A percentile compares a stretch with the other conserved stretches of the same genome.
Conservation (phyloP, 495 filamentous ascomycete genomes). For the Penicillium psychrofluorescens region DNA sequence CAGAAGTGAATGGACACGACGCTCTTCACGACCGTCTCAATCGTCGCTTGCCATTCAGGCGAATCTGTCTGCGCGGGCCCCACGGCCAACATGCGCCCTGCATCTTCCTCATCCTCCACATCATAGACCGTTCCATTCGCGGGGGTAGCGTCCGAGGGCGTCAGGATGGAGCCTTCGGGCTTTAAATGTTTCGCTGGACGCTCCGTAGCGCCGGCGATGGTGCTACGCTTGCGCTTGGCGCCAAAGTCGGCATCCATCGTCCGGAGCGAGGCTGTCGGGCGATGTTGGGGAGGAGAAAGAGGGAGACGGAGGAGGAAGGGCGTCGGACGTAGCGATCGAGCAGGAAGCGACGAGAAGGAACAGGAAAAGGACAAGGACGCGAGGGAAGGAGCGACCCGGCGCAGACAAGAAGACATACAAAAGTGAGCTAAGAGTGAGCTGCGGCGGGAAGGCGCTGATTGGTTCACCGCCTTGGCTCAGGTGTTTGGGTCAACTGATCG, state of each 20-base stretch:
- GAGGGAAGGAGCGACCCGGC: too few species aligned
- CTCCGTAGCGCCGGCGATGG: constrained; percentile 39
- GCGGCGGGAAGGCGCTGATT: too few species aligned
- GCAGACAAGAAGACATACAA: too few species aligned
- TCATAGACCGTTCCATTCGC: constrained; percentile 43
- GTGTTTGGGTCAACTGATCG: too few species aligned
- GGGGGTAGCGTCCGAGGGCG: constrained; percentile 37
- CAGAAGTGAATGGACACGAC: constrained; percentile 98
- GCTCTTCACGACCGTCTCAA: constrained; percentile 84
- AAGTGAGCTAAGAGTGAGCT: too few species aligned
- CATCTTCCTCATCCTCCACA: constrained; percentile 42
- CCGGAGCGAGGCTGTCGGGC: neutral
- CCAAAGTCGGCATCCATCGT: constrained; percentile 36
- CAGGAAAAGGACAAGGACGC: too few species aligned
- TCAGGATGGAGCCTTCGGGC: constrained; percentile 35
- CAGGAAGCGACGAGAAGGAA: neutral
- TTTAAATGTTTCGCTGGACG: constrained; percentile 52
- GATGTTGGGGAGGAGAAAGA: neutral
- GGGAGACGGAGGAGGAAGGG: neutral
- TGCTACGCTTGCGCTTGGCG: constrained; percentile 56
- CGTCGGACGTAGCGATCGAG: neutral
- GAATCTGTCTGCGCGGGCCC: constrained; percentile 63
- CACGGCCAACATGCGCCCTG: constrained; percentile 28
- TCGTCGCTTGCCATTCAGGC: constrained; percentile 93
- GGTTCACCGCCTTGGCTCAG: too few species aligned